Evolutionary conservation across 106 monocot genomes (phyloP).

Genomic region (Apostasia shenzhenica): DNA sequence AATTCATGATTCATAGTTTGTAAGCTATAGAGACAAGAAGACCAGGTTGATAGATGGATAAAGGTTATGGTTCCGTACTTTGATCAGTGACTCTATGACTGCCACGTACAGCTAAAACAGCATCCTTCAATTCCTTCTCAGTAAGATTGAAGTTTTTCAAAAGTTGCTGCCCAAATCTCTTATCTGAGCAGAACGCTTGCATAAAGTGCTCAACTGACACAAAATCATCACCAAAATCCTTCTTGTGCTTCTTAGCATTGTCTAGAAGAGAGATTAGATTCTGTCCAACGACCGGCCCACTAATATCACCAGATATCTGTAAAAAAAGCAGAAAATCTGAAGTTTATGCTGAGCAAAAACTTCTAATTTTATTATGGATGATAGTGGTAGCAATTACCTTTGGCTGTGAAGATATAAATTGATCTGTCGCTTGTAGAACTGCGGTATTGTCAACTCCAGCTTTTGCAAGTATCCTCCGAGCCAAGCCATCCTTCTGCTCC

Average conservation of each 20-base stretch:
- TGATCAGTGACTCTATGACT: slow-evolving; percentile 86
- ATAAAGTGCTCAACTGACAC: slow-evolving; percentile 90
- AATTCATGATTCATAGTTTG: too few species aligned
- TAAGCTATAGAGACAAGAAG: too few species aligned
- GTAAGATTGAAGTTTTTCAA: slow-evolving; percentile 53
- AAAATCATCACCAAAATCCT: slow-evolving; percentile 75
- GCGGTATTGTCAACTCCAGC: slow-evolving; percentile 83
- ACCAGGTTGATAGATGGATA: too few species aligned
- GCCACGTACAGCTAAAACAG: slow-evolving; percentile 63
- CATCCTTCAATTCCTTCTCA: slow-evolving; percentile 70
- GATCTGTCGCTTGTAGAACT: slow-evolving; percentile 59
- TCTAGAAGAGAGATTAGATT: slow-evolving; percentile 57
- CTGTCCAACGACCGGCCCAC: slow-evolving; percentile 53
- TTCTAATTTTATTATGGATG: slow-evolving; percentile 1
- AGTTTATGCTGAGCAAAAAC: background rate
- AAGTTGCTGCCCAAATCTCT: slow-evolving; percentile 71
- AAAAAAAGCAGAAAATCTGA: slow-evolving; percentile 5
- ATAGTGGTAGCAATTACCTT: slow-evolving; percentile 34
- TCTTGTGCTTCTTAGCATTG: slow-evolving; percentile 76
- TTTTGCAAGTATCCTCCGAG: slow-evolving; percentile 72
- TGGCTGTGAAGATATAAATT: slow-evolving; percentile 69
- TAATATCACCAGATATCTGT: slow-evolving; percentile 58
- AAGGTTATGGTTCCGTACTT: slow-evolving; percentile 31
- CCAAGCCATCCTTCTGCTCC: slow-evolving; percentile 94
- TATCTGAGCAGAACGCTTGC: slow-evolving; percentile 55